Percentiles rank a stretch among this genome's conserved stretches.
These are phyloP conservation scores for Eimeria zaria DNA, from an alignment of 169 alveolate species.

Conservation along the genomic window DNA sequence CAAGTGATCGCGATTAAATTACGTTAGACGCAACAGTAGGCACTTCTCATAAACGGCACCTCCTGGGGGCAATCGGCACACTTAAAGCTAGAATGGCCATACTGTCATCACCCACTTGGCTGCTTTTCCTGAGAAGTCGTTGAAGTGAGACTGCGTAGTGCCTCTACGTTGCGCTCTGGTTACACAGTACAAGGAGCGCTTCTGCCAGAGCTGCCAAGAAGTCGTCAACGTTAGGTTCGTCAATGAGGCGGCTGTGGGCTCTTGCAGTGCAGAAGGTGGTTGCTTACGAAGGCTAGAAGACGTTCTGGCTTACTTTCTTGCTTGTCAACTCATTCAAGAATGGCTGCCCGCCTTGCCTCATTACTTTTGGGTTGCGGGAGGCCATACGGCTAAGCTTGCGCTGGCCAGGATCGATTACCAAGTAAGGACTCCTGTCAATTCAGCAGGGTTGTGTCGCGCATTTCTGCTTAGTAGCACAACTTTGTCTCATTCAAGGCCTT, in stretches of 20 bases:
- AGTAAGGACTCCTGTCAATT: not conserved
- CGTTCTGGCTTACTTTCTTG: not conserved
- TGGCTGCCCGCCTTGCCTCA: not conserved
- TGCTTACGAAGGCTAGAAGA: not conserved
- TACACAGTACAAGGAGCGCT: not conserved
- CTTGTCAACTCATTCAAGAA: not conserved
- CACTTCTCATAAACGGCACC: not conserved
- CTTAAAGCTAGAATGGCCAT: not conserved
- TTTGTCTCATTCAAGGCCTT: not conserved
- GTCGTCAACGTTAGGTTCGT: not conserved
- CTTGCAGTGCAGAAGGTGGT: not conserved
- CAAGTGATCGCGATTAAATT: conserved; percentile 48
- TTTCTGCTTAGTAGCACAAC: not conserved
- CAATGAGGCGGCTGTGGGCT: not conserved
- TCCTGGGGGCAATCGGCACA: not conserved
- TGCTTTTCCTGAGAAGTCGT: not conserved
- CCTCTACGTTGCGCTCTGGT: not conserved
- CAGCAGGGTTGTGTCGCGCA: not conserved
- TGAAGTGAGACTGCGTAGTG: not conserved
- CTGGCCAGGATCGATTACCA: not conserved
- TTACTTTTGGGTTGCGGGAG: not conserved
- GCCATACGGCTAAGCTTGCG: not conserved
- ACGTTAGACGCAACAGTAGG: not conserved
- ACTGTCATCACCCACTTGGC: not conserved
- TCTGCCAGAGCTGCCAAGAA: not conserved